phyloP scores from a whole-genome alignment of 495 filamentous ascomycete species.

The Aspergillus ellipticus region DNA sequence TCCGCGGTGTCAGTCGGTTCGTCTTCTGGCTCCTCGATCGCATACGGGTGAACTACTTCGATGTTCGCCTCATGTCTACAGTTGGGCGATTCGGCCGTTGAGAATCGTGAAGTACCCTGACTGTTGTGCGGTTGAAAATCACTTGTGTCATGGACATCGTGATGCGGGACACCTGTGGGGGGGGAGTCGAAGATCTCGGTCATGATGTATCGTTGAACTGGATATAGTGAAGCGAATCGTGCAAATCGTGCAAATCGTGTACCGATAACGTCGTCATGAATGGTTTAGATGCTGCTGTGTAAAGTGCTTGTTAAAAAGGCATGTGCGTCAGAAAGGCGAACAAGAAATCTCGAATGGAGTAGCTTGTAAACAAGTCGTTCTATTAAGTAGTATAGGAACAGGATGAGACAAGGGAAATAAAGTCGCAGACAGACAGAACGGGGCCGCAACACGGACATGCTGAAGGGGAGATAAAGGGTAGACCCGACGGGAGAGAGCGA shows the following conservation, averaged over 20 bases:
- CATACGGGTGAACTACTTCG: conserved; percentile 36
- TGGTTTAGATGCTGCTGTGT: background rate
- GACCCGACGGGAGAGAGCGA: background rate
- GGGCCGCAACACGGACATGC: background rate
- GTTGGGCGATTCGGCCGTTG: background rate
- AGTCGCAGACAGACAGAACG: background rate
- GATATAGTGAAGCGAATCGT: no score
- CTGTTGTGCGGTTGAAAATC: background rate
- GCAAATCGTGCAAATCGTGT: no score
- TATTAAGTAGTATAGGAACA: background rate
- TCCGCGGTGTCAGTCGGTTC: conserved; percentile 12
- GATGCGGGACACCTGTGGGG: background rate
- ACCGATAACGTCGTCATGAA: background rate
- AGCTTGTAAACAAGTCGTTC: background rate
- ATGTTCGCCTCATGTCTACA: conserved; percentile 9
- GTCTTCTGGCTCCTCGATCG: conserved; percentile 43
- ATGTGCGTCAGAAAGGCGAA: background rate
- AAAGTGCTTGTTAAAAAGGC: background rate
- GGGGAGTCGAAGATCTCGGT: background rate
- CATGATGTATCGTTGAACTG: background rate
- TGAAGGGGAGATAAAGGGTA: background rate
- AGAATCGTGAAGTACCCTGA: background rate
- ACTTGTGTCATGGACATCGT: background rate
- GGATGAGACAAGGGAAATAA: background rate
- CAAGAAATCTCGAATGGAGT: background rate